These are phyloP conservation scores for Cajanus cajan DNA, from an alignment of 306 rosid genomes.

Conservation along the genomic window DNA sequence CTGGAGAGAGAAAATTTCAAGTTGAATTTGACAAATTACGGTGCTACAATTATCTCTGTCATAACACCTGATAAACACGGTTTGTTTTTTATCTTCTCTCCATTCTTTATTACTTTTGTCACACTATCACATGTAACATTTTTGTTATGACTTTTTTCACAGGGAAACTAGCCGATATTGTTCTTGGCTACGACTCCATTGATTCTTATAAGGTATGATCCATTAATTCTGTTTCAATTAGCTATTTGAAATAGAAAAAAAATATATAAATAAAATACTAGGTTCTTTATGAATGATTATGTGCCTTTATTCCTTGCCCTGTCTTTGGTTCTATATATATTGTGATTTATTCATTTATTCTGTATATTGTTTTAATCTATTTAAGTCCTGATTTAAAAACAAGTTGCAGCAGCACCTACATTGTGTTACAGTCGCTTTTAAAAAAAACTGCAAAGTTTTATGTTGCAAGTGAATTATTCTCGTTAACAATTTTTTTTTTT, in stretches of 20 bases:
- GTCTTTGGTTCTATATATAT: background rate
- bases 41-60: conserved; percentile 38
- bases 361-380: background rate
- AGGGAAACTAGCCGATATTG: conserved; percentile 42
- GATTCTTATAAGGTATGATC: conserved; percentile 28
- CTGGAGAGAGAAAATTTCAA: conserved; percentile 21
- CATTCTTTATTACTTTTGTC: background rate
- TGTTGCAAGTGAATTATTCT: background rate
- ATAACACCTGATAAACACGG: conserved; percentile 38
- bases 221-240: background rate
- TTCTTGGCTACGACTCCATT: conserved; percentile 41
- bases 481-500: no score
- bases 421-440: background rate
- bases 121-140: background rate
- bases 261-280: background rate
- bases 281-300: background rate
- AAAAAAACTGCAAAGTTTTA: background rate
- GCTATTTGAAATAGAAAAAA: background rate
- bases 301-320: background rate
- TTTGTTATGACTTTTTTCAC: background rate
- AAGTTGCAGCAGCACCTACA: background rate
- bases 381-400: background rate
- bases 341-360: background rate
- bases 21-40: conserved; percentile 38
- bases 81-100: background rate